phyloP scores from a whole-genome alignment of 225 moss, liverwort and hornwort genomes.

The Marchantia paleacea region DNA sequence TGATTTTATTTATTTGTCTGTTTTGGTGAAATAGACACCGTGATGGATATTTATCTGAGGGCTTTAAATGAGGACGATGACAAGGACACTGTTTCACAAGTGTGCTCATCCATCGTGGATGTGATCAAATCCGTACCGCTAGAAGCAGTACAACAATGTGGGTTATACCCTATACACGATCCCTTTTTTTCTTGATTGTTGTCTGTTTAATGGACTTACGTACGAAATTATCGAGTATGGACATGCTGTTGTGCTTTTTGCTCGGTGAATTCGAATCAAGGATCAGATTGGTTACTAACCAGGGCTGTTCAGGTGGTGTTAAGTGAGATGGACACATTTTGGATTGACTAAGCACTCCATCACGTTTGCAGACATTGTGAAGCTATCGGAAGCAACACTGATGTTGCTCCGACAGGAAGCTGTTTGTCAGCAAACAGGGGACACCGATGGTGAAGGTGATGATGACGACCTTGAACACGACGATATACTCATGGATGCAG shows the following conservation, averaged over 20 bases:
- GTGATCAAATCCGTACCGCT: constrained; percentile 70
- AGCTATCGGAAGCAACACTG: constrained; percentile 76
- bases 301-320: background rate
- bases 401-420: constrained; percentile 82
- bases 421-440: constrained; percentile 89
- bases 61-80: constrained; percentile 96
- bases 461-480: constrained; percentile 95
- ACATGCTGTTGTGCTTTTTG: background rate
- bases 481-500: constrained; percentile 90
- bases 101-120: constrained; percentile 83
- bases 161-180: constrained; percentile 7
- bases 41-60: constrained; percentile 80
- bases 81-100: constrained; percentile 94
- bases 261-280: background rate
- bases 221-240: background rate
- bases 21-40: constrained; percentile 46
- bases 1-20: background rate
- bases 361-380: constrained; percentile 57
- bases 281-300: constrained; percentile 1
- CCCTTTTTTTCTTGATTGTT: background rate
- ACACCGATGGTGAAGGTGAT: constrained; percentile 89
- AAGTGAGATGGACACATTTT: background rate
- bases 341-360: background rate
- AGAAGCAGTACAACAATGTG: constrained; percentile 72
- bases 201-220: background rate